Percentiles rank a stretch among this genome's conserved stretches.
Conservation (phyloP, 495 filamentous ascomycete genomes). For the Annulohypoxylon nitens region DNA sequence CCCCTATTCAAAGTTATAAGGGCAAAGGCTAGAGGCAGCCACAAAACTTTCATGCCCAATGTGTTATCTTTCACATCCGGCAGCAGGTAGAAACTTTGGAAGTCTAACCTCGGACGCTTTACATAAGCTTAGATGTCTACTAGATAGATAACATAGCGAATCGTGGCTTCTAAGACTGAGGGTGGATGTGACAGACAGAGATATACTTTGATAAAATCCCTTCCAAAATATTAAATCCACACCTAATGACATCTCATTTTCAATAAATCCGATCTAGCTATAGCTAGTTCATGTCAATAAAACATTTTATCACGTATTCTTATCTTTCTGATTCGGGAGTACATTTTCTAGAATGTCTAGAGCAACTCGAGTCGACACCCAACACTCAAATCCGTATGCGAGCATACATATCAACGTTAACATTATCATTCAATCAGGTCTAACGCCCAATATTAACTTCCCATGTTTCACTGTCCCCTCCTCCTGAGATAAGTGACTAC, state of each 20-base stretch:
- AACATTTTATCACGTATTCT: neutral
- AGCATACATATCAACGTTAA: constrained; percentile 23
- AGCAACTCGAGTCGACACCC: neutral
- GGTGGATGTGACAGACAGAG: no score
- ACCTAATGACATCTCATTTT: no score
- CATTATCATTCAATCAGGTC: constrained; percentile 18
- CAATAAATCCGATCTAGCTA: neutral
- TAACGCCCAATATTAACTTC: neutral
- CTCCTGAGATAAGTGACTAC: neutral
- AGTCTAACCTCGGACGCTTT: neutral
- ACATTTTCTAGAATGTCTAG: neutral
- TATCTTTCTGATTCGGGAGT: neutral
- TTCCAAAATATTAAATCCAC: no score
- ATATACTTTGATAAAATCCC: no score
- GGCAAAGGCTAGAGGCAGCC: constrained; percentile 4
- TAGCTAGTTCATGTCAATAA: neutral
- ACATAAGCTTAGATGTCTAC: constrained; percentile 15
- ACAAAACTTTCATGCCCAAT: constrained; percentile 7
- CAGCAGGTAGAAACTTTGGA: neutral
- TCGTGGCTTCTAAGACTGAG: no score
- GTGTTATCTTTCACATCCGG: neutral
- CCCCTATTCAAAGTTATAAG: neutral
- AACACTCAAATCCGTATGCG: neutral
- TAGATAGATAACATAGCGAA: no score
- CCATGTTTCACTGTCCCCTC: neutral